Evolutionary conservation across 331 rosid species (phyloP).

Genomic region (Quercus phellos): DNA sequence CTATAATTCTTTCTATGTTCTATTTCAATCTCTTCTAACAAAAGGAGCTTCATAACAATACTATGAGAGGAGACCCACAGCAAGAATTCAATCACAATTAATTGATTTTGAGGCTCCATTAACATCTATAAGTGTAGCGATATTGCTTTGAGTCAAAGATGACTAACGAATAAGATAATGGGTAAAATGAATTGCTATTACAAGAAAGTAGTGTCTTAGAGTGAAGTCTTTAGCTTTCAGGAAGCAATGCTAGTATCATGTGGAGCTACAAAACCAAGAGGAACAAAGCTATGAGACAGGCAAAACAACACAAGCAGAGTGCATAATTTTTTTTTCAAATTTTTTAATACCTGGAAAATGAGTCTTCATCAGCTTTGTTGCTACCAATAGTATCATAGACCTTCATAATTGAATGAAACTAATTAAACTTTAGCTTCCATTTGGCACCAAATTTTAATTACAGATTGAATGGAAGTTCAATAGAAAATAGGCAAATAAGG

Average conservation of each 20-base stretch:
- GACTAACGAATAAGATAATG: neutral
- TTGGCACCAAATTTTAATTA: slow-evolving; percentile 18
- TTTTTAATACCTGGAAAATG: slow-evolving; percentile 45
- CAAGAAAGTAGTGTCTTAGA: slow-evolving; percentile 8
- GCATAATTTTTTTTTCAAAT: neutral
- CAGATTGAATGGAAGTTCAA: slow-evolving; percentile 10
- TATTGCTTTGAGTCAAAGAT: neutral
- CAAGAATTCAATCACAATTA: neutral
- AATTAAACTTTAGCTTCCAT: slow-evolving; percentile 23
- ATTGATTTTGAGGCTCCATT: neutral
- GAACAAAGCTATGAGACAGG: slow-evolving; percentile 10
- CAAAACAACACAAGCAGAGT: slow-evolving; percentile 9
- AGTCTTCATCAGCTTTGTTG: slow-evolving; percentile 79
- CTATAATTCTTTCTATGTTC: neutral
- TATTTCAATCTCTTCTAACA: neutral
- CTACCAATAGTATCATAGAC: slow-evolving; percentile 91
- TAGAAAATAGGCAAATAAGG: slow-evolving; percentile 1
- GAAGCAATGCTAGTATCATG: slow-evolving; percentile 14
- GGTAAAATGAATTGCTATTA: neutral
- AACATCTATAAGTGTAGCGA: neutral
- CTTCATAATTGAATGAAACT: slow-evolving; percentile 46
- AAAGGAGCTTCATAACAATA: neutral
- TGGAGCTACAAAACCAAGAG: slow-evolving; percentile 9
- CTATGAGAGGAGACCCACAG: neutral
- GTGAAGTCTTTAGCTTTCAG: slow-evolving; percentile 1